Evolutionary conservation across 176 grass and related monocot species (phyloP), one percentile per base, ranked within the genome.

Genomic region (Urochloa ruziziensis): DNA sequence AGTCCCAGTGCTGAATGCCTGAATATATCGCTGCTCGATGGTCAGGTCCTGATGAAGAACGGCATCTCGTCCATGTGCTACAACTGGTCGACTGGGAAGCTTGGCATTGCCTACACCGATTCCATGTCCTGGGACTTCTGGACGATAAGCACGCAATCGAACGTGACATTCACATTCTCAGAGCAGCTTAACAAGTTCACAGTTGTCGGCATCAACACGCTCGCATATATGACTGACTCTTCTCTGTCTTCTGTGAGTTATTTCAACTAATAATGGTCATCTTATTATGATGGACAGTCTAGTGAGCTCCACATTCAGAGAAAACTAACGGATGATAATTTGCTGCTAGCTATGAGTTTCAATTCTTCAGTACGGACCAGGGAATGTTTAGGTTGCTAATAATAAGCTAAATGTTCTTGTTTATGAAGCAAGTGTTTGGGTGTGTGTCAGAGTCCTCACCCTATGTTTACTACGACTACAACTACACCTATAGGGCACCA

Each of bases 201-300:
- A 1, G 80, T 82, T 60, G 8, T 82, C 5, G 80, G 80, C 7
- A 2, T 62, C 67, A 82, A 82, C 67, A 82, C 68, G n/a, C 10
- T 73, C 0, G 80, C 80, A 21, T 48, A 17, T 28, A 49, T 73
- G 54, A 24, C 13, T 0, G 19, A 7, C 1, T 24, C 7, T 33
- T 2, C 1, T 25, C 67, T 82, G 1, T 24, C 7, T 33, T 2
- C 1, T 25, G 80, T 82, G 40, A 82, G 67, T 82, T 35, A 14
- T 33, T n/a, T n/a, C n/a, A n/a, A n/a, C 49, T n/a, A 57, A 5
- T 57, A 11, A 2, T 13, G 32, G 18, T 57, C 3, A 81, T 46
- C 13, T 46, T 46, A 46, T 12, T 12, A 46, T 14, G n/a, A n/a
- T n/a, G n/a, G n/a, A n/a, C n/a, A n/a, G n/a, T n/a, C n/a, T n/a